Base-by-base conservation (phyloP, 129 eudicot genomes). In the Escallonia herrerae region DNA sequence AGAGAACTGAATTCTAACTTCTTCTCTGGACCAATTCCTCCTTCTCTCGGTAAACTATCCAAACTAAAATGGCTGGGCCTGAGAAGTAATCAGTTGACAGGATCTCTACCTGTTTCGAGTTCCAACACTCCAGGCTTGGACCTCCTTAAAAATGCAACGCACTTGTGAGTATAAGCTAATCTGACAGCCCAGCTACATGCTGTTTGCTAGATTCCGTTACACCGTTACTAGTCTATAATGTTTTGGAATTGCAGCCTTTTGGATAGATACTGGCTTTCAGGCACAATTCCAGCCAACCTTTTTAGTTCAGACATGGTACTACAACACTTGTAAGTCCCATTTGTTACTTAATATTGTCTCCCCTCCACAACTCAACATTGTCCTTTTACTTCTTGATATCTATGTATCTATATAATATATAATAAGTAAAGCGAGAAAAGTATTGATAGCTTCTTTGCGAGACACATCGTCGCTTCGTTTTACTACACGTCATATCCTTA, bases 1-100 rank as follows among this genome's bases (percentile, higher is more conserved):
- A 93, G 98, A 80, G 98, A 95, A 56, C 74, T 93, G 67, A 93
- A 93, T 69, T 79, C 98, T 4, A 93, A 93, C 85, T 85, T 88
- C 66, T 80, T 91, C 62, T 85, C 91, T 3, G 96, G 96, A 39
- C 76, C 67, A 45, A 91, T 91, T 64, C 98, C 98, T 15, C 74
- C 80, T 51, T 79, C 96, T 59, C 41, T 91, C 61, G 98, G 98
- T 60, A 76, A 83, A 44, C 96, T 91, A 52, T 79, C 95, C 14
- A 85, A 85, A 66, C 95, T 91, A 14, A 85, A 87, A 75, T 91
- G 98, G 98, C 75, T 91, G 50, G 98, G 88, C 80, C 56, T 91
- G 57, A 95, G 96, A 7, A 96, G 88, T 54, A 91, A 91, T 76
- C 87, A 83, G 77, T 65, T 91, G 66, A 85, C 76, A 4, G 98